Evolutionary conservation across 1,139 yeast species (phyloP).

Genomic region (Suhomyces chickasaworum): DNA sequence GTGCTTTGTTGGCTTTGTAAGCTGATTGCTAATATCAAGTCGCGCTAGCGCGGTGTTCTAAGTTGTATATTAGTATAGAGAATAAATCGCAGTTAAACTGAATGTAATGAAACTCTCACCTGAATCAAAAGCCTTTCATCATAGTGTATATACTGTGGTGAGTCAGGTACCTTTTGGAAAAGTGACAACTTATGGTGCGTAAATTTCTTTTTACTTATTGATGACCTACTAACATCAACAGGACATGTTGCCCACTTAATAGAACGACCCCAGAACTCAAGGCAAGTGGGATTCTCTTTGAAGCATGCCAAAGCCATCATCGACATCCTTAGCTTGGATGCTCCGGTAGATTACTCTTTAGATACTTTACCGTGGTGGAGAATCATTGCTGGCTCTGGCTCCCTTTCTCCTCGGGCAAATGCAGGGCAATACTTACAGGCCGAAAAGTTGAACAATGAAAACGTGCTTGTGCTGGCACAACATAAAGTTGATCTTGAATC

Average conservation of each 20-base stretch:
- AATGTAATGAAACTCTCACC: conserved; percentile 34
- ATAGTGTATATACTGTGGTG: conserved; percentile 60
- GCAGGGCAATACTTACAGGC: conserved; percentile 52
- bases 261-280: conserved; percentile 62
- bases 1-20: conserved; percentile 38
- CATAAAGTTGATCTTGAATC: conserved; percentile 45
- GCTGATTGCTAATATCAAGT: conserved; percentile 15
- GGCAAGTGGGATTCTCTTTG: conserved; percentile 74
- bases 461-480: conserved; percentile 42
- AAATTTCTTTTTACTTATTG: not conserved
- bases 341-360: conserved; percentile 22
- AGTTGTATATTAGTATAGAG: conserved; percentile 15
- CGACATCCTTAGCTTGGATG: conserved; percentile 22
- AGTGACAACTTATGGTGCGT: conserved; percentile 66
- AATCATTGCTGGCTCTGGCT: conserved; percentile 63
- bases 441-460: conserved; percentile 48
- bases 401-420: conserved; percentile 56
- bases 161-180: conserved; percentile 61
- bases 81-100: conserved; percentile 5
- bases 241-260: conserved; percentile 70
- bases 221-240: conserved; percentile 17
- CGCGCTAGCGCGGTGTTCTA: conserved; percentile 7
- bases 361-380: conserved; percentile 79
- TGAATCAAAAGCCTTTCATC: conserved; percentile 59
- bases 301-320: conserved; percentile 43